Evolutionary conservation across 352 stramenopile species (phyloP), one percentile per base, ranked within the genome.

Genomic region (Pythium insidiosum): DNA sequence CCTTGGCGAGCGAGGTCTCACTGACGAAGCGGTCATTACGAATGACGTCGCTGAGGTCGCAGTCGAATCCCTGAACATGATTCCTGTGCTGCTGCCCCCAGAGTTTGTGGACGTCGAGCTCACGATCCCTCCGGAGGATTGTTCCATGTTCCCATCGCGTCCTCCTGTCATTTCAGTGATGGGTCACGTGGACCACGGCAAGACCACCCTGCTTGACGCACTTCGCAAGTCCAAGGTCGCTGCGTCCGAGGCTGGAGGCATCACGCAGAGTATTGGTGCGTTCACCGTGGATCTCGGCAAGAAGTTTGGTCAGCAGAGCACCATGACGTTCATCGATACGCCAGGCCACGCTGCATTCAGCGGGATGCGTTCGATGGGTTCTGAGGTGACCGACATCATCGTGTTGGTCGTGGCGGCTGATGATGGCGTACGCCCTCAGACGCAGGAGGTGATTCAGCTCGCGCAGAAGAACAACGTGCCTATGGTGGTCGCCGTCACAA

Each of bases 111-210:
- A 93, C 42, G 35, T 84, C n/a, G 77, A 85, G 51, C 49, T 82
- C 19, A 90, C 77, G 13, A 37, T 51, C 6, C 70, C 60, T 2
- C 81, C 81, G 0, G 64, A 51, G 4, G 73, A 93, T 58, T 87
- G 73, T 44, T 86, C 73, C 2, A 59, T 46, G 26, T 89, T 90
- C 28, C 72, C 76, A 13, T 38, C 66, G 42, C 76, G 81, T 16
- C 67, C 78, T 28, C 95, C 97, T 13, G 91, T 99, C 24, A 89
- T 99, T 20, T 98, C 95, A 18, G 96, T 99, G 30, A 99, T 99
- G 97, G 97, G 97, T 7, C 97, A 99, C 62, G 97, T 99, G 25
- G 97, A 99, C 66, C 97, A 99, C 68, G 97, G 97, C 53, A 99
- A 99, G 68, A 99, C 97, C 3, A 98, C 95, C 19, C 68, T 99